phyloP scores from a whole-genome alignment of 2,329 filamentous ascomycete species.

The Phialophora chinensis region DNA sequence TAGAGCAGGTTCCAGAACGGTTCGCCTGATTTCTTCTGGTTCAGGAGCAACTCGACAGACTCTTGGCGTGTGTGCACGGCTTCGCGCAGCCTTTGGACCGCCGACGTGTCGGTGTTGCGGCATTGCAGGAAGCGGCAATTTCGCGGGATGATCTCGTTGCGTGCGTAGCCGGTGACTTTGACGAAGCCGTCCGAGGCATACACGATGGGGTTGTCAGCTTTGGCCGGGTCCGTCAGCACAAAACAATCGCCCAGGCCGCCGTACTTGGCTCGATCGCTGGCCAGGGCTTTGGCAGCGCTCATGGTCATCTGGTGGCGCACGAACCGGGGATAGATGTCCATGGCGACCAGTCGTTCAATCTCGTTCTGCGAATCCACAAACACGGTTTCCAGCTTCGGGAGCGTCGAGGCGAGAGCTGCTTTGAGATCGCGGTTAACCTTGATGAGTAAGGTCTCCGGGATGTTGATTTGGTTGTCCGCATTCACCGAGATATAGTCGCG shows the following conservation, averaged over 20 bases:
- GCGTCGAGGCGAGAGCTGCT: slow-evolving; percentile 51
- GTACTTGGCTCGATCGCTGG: slow-evolving; percentile 49
- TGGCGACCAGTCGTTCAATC: slow-evolving; percentile 54
- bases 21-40: slow-evolving; percentile 58
- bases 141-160: slow-evolving; percentile 56
- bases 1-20: slow-evolving; percentile 66
- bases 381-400: slow-evolving; percentile 56
- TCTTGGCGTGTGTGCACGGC: slow-evolving; percentile 53
- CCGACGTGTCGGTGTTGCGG: slow-evolving; percentile 52
- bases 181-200: slow-evolving; percentile 60
- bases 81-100: slow-evolving; percentile 51
- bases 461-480: slow-evolving; percentile 48
- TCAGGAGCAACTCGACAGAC: slow-evolving; percentile 58
- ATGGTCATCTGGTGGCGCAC: slow-evolving; percentile 59
- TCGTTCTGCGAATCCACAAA: slow-evolving; percentile 53
- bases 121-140: slow-evolving; percentile 61
- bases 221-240: slow-evolving; percentile 60
- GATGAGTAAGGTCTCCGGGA: slow-evolving; percentile 51
- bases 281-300: slow-evolving; percentile 55
- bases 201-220: slow-evolving; percentile 58
- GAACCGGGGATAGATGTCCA: slow-evolving; percentile 60
- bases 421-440: slow-evolving; percentile 56
- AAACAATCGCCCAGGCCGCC: slow-evolving; percentile 65
- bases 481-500: slow-evolving; percentile 50
- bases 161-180: slow-evolving; percentile 57